Conservation (phyloP, 305 asterid genomes). For the Fraxinus platypoda region DNA sequence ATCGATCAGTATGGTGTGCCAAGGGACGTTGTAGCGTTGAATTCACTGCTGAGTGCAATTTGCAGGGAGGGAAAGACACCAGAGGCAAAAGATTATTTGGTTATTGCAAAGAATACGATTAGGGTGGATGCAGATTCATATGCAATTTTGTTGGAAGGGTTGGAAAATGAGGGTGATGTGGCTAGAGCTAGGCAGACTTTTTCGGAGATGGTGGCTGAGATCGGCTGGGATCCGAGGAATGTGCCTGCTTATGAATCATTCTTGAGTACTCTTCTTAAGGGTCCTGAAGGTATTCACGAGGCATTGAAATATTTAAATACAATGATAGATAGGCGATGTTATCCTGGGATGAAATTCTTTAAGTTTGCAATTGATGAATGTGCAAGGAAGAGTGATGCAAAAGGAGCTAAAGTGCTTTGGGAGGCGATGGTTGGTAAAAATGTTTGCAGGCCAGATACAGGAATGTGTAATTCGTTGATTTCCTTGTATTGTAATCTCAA, state of each 20-base stretch:
- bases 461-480: constrained; percentile 47
- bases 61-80: constrained; percentile 47
- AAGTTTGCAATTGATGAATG: constrained; percentile 56
- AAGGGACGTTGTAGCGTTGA: constrained; percentile 36
- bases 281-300: constrained; percentile 50
- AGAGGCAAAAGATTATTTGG: constrained; percentile 38
- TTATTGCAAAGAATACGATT: constrained; percentile 34
- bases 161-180: constrained; percentile 50
- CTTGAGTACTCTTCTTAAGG: constrained; percentile 50
- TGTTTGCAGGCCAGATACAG: constrained; percentile 40
- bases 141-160: constrained; percentile 60
- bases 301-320: constrained; percentile 32
- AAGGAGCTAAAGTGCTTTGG: constrained; percentile 49
- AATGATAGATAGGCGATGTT: constrained; percentile 46
- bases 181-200: constrained; percentile 43
- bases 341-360: constrained; percentile 56
- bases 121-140: constrained; percentile 47
- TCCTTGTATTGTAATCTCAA: constrained; percentile 47
- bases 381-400: constrained; percentile 47
- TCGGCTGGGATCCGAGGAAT: constrained; percentile 63
- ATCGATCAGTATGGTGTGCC: constrained; percentile 54
- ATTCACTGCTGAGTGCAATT: constrained; percentile 46
- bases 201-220: constrained; percentile 50
- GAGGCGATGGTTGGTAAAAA: constrained; percentile 45
- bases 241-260: constrained; percentile 53